A percentile compares a stretch with the other conserved stretches of the same genome.
Conservation (phyloP, 1,284 basidiomycete genomes). For the Singerocomus inundabilis region DNA sequence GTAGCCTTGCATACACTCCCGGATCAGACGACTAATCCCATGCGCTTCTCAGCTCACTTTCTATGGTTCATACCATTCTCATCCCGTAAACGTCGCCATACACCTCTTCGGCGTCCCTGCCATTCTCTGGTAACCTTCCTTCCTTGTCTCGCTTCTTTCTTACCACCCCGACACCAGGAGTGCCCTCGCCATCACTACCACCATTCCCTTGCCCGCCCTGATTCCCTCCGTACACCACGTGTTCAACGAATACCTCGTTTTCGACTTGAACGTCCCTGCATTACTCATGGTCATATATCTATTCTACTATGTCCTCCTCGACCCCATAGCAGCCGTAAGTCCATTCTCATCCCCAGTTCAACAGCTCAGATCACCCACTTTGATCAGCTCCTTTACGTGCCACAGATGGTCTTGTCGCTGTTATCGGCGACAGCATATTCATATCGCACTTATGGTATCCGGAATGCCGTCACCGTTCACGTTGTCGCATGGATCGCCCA, state of each 20-base stretch:
- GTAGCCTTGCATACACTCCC: conserved; percentile 9
- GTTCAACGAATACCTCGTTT: conserved; percentile 62
- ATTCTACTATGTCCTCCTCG: conserved; percentile 73
- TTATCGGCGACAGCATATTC: conserved; percentile 58
- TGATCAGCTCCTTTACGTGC: conserved; percentile 59
- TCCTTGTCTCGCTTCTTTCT: conserved; percentile 3
- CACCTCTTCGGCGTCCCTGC: conserved; percentile 83
- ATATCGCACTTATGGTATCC: conserved; percentile 44
- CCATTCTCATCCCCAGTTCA: background rate
- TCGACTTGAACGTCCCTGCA: conserved; percentile 66
- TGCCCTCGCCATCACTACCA: conserved; percentile 53
- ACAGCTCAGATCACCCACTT: background rate
- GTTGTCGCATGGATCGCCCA: conserved; percentile 76
- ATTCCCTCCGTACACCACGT: conserved; percentile 53
- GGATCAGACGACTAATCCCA: conserved; percentile 1
- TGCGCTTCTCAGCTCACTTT: conserved; percentile 63
- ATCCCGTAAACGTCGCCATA: conserved; percentile 76
- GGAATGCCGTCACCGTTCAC: conserved; percentile 52
- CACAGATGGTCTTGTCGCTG: conserved; percentile 53
- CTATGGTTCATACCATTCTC: conserved; percentile 86
- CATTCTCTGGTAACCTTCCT: conserved; percentile 63
- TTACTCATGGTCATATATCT: conserved; percentile 58
- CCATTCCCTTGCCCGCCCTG: conserved; percentile 52
- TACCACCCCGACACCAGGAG: conserved; percentile 48
- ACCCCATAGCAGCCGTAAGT: conserved; percentile 78